Base-by-base conservation (phyloP, 352 stramenopile genomes). In the Aphanomyces invadans region DNA sequence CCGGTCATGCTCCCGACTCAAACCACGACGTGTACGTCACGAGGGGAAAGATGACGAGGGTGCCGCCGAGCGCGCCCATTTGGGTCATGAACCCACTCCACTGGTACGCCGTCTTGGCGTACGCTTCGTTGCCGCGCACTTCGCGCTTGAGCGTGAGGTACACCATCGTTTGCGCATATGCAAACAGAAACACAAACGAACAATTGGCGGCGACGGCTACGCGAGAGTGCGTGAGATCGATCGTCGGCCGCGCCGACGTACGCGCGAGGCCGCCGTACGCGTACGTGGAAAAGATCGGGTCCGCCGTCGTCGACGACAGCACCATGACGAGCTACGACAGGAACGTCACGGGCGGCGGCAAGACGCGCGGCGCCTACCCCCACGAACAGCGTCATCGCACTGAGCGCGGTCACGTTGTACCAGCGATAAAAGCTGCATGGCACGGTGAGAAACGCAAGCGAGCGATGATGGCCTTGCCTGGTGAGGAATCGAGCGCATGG, bases 121-220 rank as follows among this genome's bases (percentile, higher is more conserved):
- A 77, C 23, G 67, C 49, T 36, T 69, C 64, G 15, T 75, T 74
- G 26, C 71, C 71, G 23, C 74, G 63, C 4, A 73, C 76, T 78
- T 64, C n/a, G 23, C 77, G 79, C 70, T 90, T 87, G 49, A 90
- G 71, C 0, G 76, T 87, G 17, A 86, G 65, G 61, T 83, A 90
- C 21, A 87, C 71, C 79, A 88, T 90, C 9, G 81, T 90, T 65
- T 90, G 79, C 3, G 81, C 86, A 73, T 88, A 90, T 0, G 79
- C 72, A 54, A 80, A 87, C 9, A 78, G 56, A 19, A 78, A 71
- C 21, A 89, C 71, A 64, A 81, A 89, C n/a, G 63, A 53, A 11
- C 86, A 71, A 45, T 89, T 80, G 23, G 70, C 68, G 10, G 75
- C 39, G 3, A 88, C 63, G 0, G 81, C 49, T 57, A 38, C 25